Base-by-base conservation (phyloP, 108 stramenopile species). In the Stephanodiscus minutulus region DNA sequence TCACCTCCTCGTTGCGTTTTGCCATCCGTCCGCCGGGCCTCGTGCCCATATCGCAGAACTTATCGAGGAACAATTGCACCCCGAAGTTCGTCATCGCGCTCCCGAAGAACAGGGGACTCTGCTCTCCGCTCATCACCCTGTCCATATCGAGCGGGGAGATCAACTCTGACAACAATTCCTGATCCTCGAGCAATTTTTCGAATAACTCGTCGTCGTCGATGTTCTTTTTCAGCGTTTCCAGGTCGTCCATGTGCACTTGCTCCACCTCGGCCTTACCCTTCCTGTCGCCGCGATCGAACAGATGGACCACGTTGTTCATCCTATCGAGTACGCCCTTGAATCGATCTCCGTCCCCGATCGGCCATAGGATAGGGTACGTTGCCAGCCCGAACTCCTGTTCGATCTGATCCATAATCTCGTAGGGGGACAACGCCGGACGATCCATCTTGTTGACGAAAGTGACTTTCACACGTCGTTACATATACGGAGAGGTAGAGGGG, bases 381-480 rank as follows among this genome's bases (percentile, higher is more conserved):
- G 96, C 92, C 77, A 98, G 76, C 17, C 91, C 86, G 65, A 98
- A 97, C 82, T 98, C 97, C 27, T 68, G 74, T 68, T 97, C 88
- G 60, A 98, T 97, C 84, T 98, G 95, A 84, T 98, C 97, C 85
- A 98, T 88, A 54, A 98, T 89, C 62, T 98, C 97, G 67, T 91
- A 95, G 0, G 97, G 97, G 29, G 71, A 82, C 82, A 97, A 72
- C 3, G 96, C 90, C 12, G 96, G 96, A 33, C 96, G 73, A 86
- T 98, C 97, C 91, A 98, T 89, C 70, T 98, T 98, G 80, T 98
- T 98, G 68, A 84, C 85, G 77, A 98, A 98, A 8, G 97, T 96
- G 84, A 97, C 95, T 56, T 0, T 13, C 2, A 44, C 7, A 39
- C n/a, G n/a, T n/a, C n/a, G n/a, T n/a, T n/a, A n/a, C n/a, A n/a